Evolutionary conservation across 768 basidiomycete genomes (phyloP).

Genomic region (Amanita thiersii): DNA sequence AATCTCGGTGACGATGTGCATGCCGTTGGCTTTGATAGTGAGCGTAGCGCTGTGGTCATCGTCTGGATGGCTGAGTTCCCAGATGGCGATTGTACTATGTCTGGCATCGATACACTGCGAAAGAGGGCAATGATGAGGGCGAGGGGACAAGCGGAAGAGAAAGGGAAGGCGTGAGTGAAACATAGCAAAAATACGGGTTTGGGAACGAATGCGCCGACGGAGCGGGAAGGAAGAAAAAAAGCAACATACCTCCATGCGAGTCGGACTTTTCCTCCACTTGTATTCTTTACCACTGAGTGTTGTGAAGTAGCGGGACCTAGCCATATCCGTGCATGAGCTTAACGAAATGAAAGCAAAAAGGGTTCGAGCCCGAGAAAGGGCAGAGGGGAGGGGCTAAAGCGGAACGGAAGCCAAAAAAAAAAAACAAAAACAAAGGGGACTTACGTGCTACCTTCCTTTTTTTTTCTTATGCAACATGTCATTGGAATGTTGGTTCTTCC

Average conservation of each 20-base stretch:
- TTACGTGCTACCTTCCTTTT: constrained; percentile 54
- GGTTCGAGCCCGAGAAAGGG: constrained; percentile 4
- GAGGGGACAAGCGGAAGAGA: constrained; percentile 1
- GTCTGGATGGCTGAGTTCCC: constrained; percentile 54
- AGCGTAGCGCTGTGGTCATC: constrained; percentile 54
- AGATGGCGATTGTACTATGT: constrained; percentile 46
- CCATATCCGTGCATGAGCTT: background rate
- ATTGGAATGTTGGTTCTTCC: constrained; percentile 46
- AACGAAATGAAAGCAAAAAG: constrained; percentile 1
- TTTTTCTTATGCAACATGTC: constrained; percentile 48
- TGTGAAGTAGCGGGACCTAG: constrained; percentile 68
- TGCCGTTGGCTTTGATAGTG: constrained; percentile 47
- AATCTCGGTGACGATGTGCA: constrained; percentile 67
- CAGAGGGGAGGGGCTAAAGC: background rate
- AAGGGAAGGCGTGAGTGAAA: constrained; percentile 2
- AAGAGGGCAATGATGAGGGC: constrained; percentile 1
- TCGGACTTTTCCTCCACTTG: constrained; percentile 60
- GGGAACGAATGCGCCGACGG: background rate
- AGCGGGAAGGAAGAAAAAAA: background rate
- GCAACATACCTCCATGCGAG: constrained; percentile 58
- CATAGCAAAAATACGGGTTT: background rate
- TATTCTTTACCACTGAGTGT: constrained; percentile 60
- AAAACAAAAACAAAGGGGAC: constrained; percentile 18
- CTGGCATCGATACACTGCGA: constrained; percentile 65
- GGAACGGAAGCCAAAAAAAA: background rate